Evolutionary conservation across 768 basidiomycete species (phyloP).

Genomic region (Lanmaoa rubissima): DNA sequence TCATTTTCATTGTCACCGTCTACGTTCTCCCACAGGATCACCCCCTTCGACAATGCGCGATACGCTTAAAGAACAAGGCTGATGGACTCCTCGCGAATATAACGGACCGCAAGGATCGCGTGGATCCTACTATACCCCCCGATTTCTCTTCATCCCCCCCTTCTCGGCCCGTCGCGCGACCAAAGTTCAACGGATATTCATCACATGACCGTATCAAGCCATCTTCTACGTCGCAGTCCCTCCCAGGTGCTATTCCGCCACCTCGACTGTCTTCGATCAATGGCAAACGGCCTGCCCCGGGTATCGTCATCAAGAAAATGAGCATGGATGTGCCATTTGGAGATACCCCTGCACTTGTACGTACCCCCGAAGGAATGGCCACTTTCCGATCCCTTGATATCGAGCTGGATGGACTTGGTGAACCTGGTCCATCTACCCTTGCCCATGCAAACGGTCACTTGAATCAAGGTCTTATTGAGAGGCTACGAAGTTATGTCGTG

Average conservation of each 20-base stretch:
- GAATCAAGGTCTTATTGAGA: conserved; percentile 18
- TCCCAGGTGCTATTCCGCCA: background rate
- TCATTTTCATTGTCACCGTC: background rate
- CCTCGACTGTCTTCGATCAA: conserved; percentile 16
- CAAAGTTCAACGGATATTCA: conserved; percentile 42
- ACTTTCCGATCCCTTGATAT: conserved; percentile 59
- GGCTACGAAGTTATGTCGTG: conserved; percentile 19
- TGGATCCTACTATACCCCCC: conserved; percentile 64
- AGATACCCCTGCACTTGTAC: conserved; percentile 65
- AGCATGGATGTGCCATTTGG: conserved; percentile 51
- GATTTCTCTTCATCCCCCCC: conserved; percentile 35
- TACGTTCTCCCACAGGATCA: conserved; percentile 57
- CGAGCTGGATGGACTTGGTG: conserved; percentile 42
- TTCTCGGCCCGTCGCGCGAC: conserved; percentile 36
- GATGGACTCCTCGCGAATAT: conserved; percentile 85
- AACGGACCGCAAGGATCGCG: conserved; percentile 81
- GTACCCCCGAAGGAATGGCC: conserved; percentile 75
- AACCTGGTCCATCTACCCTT: conserved; percentile 35
- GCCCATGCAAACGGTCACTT: conserved; percentile 32
- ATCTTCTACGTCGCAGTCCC: conserved; percentile 25
- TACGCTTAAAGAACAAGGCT: conserved; percentile 79
- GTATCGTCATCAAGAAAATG: conserved; percentile 12
- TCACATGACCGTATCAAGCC: conserved; percentile 23
- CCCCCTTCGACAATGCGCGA: conserved; percentile 80
- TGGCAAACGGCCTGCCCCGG: conserved; percentile 14